These are phyloP conservation scores for Trametopsis cervina DNA, from an alignment of 768 basidiomycete genomes.

Conservation along the genomic window DNA sequence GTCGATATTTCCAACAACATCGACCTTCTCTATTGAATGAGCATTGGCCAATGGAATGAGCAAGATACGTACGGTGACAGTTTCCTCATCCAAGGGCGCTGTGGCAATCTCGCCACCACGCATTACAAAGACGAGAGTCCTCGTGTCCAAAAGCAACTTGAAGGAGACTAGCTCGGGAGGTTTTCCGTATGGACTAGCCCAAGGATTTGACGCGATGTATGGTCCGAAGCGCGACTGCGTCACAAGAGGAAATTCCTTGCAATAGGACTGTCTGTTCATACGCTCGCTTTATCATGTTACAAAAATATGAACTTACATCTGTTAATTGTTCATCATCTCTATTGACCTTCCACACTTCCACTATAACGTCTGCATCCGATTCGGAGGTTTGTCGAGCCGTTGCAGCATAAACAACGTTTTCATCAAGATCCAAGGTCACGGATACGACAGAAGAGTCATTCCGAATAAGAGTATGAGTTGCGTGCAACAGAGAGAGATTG, in stretches of 20 bases:
- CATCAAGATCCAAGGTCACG: conserved; percentile 57
- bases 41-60: not conserved
- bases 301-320: not conserved
- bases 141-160: conserved; percentile 65
- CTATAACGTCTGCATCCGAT: conserved; percentile 46
- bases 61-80: conserved; percentile 32
- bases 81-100: conserved; percentile 45
- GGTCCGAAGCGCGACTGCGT: conserved; percentile 12
- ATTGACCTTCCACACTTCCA: conserved; percentile 49
- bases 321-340: conserved; percentile 10
- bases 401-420: conserved; percentile 50
- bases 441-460: conserved; percentile 31
- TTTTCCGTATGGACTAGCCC: conserved; percentile 10
- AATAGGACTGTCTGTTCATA: not conserved
- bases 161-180: conserved; percentile 50
- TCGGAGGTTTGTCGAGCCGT: conserved; percentile 43
- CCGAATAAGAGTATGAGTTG: conserved; percentile 3
- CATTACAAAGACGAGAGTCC: conserved; percentile 58
- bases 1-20: conserved; percentile 85
- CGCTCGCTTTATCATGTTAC: not conserved
- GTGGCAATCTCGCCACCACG: conserved; percentile 80
- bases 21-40: conserved; percentile 36
- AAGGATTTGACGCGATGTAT: conserved; percentile 16
- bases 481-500: conserved; percentile 10
- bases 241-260: conserved; percentile 11